phyloP scores from a whole-genome alignment of 2,329 filamentous ascomycete genomes.

The Cordyceps fumosorosea region DNA sequence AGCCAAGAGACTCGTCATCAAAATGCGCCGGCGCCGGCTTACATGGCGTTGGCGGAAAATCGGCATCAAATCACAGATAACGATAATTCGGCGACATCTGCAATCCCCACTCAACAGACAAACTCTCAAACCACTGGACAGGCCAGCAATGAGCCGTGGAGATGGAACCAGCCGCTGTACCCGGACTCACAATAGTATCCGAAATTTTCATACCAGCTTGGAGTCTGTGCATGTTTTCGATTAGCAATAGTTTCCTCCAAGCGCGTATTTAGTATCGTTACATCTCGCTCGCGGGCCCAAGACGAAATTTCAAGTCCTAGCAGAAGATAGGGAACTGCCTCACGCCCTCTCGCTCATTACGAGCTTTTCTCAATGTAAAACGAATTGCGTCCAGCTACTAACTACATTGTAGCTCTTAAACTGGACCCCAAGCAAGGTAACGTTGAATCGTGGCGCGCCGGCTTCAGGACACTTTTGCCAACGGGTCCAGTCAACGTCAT shows the following conservation, averaged over 20 bases:
- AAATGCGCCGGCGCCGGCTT: not conserved
- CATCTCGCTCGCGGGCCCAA: not conserved
- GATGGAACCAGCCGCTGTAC: not conserved
- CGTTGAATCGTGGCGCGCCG: slow-evolving; percentile 9
- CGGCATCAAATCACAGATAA: not conserved
- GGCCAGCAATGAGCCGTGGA: not conserved
- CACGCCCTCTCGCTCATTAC: not conserved
- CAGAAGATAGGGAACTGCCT: not conserved
- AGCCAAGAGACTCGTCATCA: not conserved
- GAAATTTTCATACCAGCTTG: too few relatives aligned
- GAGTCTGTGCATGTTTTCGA: not conserved
- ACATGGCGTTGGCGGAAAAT: not conserved
- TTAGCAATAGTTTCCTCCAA: not conserved
- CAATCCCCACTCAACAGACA: not conserved
- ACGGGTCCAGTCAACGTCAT: slow-evolving; percentile 7
- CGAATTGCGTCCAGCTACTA: not conserved
- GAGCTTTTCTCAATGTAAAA: not conserved
- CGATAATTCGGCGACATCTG: not conserved
- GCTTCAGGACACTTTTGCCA: not conserved
- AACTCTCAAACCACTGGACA: not conserved
- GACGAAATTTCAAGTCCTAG: not conserved
- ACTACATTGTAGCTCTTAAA: not conserved
- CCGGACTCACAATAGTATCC: not conserved
- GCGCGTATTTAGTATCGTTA: not conserved
- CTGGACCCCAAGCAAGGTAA: slow-evolving; percentile 7